These are phyloP conservation scores for Fragaria iinumae DNA, from an alignment of 306 rosid species.

Conservation along the genomic window DNA sequence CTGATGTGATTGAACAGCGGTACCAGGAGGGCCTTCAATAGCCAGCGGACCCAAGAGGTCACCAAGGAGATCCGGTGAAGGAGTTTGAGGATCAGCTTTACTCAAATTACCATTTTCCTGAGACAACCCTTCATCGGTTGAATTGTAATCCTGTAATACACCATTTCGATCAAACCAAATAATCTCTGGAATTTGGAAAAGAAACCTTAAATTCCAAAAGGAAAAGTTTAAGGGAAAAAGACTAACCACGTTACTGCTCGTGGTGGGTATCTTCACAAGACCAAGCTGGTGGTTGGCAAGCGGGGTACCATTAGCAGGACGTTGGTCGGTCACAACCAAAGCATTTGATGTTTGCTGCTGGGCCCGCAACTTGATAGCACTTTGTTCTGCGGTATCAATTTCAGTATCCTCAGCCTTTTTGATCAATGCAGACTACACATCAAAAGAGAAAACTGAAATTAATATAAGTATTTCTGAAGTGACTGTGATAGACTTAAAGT, in stretches of 20 bases:
- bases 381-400: slow-evolving; percentile 90
- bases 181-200: slow-evolving; percentile 3
- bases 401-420: slow-evolving; percentile 94
- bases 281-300: slow-evolving; percentile 67
- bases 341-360: slow-evolving; percentile 91
- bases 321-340: slow-evolving; percentile 86
- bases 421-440: slow-evolving; percentile 82
- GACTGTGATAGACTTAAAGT: slow-evolving; percentile 14
- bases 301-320: slow-evolving; percentile 62
- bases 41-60: slow-evolving; percentile 95
- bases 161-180: slow-evolving; percentile 20
- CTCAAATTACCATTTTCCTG: slow-evolving; percentile 69
- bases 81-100: slow-evolving; percentile 56
- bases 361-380: slow-evolving; percentile 85
- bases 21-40: slow-evolving; percentile 87
- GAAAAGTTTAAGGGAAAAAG: background rate
- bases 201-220: slow-evolving; percentile 1
- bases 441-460: slow-evolving; percentile 15
- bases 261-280: slow-evolving; percentile 75
- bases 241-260: slow-evolving; percentile 60
- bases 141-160: slow-evolving; percentile 58
- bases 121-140: slow-evolving; percentile 46
- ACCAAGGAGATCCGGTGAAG: slow-evolving; percentile 66
- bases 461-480: slow-evolving; percentile 10
- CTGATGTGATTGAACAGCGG: slow-evolving; percentile 40